Evolutionary conservation across 768 basidiomycete species (phyloP).

Genomic region (Coprinellus aureogranulatus): DNA sequence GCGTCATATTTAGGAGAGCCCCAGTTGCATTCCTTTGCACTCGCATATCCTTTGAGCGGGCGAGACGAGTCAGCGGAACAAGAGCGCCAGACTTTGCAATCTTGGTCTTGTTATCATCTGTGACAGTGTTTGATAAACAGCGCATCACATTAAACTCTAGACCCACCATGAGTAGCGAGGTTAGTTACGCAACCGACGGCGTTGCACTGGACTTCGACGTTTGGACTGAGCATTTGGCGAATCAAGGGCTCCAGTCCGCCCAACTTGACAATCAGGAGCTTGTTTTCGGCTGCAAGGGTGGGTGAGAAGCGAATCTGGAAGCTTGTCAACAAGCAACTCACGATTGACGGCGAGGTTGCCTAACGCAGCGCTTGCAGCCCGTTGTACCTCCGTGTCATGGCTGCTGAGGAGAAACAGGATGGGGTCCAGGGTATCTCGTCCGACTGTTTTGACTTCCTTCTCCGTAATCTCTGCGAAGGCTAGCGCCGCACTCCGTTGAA

Average conservation of each 20-base stretch:
- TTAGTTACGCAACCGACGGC: constrained; percentile 99
- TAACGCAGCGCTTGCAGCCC: constrained; percentile 94
- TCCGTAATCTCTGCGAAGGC: constrained; percentile 99
- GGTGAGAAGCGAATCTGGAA: background rate
- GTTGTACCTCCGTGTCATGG: constrained; percentile 98
- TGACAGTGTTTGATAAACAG: constrained; percentile 1
- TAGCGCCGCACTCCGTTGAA: constrained; percentile 95
- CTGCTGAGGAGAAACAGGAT: constrained; percentile 95
- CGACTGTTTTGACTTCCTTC: constrained; percentile 97
- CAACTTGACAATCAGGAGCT: constrained; percentile 95
- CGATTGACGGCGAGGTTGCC: constrained; percentile 98
- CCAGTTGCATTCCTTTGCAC: constrained; percentile 99
- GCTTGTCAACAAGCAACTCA: constrained; percentile 40
- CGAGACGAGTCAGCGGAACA: constrained; percentile 92
- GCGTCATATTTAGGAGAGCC: constrained; percentile 97
- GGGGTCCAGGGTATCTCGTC: constrained; percentile 95
- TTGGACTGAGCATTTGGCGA: constrained; percentile 97
- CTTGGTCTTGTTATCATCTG: constrained; percentile 99
- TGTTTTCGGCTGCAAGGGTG: constrained; percentile 82
- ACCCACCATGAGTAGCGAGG: constrained; percentile 91
- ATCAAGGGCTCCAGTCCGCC: constrained; percentile 97
- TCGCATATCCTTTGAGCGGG: constrained; percentile 98
- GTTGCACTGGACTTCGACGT: constrained; percentile 99
- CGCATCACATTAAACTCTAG: constrained; percentile 1
- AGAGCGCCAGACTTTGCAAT: constrained; percentile 99